phyloP scores from a whole-genome alignment of 2,329 filamentous ascomycete genomes.

The Diaporthe batatas region DNA sequence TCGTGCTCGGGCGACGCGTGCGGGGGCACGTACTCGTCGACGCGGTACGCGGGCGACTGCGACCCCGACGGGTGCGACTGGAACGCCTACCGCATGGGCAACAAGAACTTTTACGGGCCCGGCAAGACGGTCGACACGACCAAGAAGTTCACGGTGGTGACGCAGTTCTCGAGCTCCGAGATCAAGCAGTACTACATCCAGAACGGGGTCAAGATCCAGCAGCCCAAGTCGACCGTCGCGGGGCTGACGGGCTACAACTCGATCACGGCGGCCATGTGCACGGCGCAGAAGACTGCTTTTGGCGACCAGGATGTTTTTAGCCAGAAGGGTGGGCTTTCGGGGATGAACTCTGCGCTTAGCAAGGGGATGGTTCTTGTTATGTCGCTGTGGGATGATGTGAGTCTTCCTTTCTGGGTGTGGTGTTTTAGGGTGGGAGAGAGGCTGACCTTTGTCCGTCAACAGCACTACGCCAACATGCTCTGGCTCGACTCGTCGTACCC shows the following conservation, averaged over 20 bases:
- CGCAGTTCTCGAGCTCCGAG: constrained; percentile 69
- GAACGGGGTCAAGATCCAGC: constrained; percentile 66
- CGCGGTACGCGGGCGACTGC: constrained; percentile 70
- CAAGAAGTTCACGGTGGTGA: constrained; percentile 71
- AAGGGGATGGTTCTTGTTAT: constrained; percentile 73
- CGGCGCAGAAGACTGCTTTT: constrained; percentile 66
- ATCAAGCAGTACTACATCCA: constrained; percentile 74
- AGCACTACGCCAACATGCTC: constrained; percentile 70
- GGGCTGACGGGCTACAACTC: constrained; percentile 49
- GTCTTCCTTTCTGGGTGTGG: constrained; percentile 9
- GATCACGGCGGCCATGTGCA: constrained; percentile 68
- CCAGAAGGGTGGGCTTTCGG: constrained; percentile 65
- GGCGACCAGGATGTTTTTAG: constrained; percentile 65
- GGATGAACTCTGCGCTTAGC: constrained; percentile 65
- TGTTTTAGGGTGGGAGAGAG: too few species aligned
- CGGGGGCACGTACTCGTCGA: constrained; percentile 61
- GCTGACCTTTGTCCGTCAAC: not conserved
- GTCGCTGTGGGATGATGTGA: constrained; percentile 69
- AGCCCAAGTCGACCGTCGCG: constrained; percentile 55
- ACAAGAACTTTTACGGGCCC: constrained; percentile 70
- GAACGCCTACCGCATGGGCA: constrained; percentile 74
- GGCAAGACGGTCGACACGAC: constrained; percentile 70
- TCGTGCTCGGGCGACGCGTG: constrained; percentile 59
- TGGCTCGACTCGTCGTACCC: constrained; percentile 73
- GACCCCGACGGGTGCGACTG: constrained; percentile 76